phyloP scores from a whole-genome alignment of 202 grass and related monocot genomes.

The Musa balbisiana region DNA sequence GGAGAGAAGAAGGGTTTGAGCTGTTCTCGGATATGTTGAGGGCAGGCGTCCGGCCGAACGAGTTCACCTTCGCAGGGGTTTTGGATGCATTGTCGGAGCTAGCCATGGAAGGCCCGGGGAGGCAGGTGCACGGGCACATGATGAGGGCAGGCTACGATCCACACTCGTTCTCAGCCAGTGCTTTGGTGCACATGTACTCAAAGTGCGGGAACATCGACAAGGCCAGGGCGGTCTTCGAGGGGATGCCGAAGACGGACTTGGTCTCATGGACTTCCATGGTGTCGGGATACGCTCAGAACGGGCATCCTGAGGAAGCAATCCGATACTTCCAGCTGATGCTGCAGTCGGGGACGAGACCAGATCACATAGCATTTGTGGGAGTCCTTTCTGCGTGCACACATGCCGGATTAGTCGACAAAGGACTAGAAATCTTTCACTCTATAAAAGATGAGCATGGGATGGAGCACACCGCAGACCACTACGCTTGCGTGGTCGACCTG shows the following conservation, averaged over 20 bases:
- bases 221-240: constrained; percentile 47
- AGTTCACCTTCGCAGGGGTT: constrained; percentile 68
- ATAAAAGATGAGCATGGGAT: constrained; percentile 50
- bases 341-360: constrained; percentile 44
- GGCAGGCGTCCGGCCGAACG: constrained; percentile 38
- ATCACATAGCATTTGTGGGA: constrained; percentile 63
- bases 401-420: constrained; percentile 68
- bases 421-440: constrained; percentile 47
- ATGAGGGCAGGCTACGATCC: constrained; percentile 35
- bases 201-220: constrained; percentile 59
- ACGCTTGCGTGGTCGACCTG: constrained; percentile 75
- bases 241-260: constrained; percentile 43
- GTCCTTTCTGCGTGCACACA: constrained; percentile 69
- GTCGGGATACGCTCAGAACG: constrained; percentile 66
- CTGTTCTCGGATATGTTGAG: constrained; percentile 50
- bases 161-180: constrained; percentile 51
- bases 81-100: constrained; percentile 50
- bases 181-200: constrained; percentile 77
- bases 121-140: constrained; percentile 69
- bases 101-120: constrained; percentile 43
- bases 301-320: constrained; percentile 54
- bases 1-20: constrained; percentile 44
- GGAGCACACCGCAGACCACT: constrained; percentile 60
- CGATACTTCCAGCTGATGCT: constrained; percentile 52
- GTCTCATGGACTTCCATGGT: constrained; percentile 65